Conservation (phyloP, 148 eudicot genomes). For the Rhododendron henanense region DNA sequence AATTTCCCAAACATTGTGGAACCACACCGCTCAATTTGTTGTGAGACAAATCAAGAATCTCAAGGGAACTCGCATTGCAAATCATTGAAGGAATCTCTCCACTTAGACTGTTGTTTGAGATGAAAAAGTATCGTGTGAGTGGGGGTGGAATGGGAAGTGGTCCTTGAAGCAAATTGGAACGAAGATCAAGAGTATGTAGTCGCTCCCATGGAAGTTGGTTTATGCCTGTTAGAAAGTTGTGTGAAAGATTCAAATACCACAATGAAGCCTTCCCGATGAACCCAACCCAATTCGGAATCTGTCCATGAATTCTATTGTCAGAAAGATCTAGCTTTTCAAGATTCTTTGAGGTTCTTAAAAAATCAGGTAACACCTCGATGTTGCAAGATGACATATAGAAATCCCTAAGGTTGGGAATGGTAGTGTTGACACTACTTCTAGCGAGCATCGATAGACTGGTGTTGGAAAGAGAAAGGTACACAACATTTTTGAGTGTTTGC, state of each 20-base stretch:
- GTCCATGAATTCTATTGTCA: not conserved
- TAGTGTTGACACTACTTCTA: not conserved
- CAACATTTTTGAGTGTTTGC: not conserved
- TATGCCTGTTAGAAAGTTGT: conserved; percentile 20
- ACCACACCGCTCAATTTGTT: conserved; percentile 23
- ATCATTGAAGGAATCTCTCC: conserved; percentile 33
- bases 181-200: not conserved
- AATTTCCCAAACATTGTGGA: conserved; percentile 13
- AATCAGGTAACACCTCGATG: conserved; percentile 11
- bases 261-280: not conserved
- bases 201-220: not conserved
- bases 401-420: not conserved
- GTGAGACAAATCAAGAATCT: conserved; percentile 19
- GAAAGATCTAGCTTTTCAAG: not conserved
- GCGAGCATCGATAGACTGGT: conserved; percentile 4
- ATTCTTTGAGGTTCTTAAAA: not conserved
- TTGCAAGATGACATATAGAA: conserved; percentile 21
- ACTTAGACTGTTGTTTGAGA: not conserved
- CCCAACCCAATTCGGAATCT: conserved; percentile 6
- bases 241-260: conserved; percentile 12
- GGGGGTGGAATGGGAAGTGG: not conserved
- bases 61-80: conserved; percentile 8
- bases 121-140: not conserved
- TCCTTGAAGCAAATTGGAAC: conserved; percentile 3
- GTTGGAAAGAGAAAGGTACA: conserved; percentile 2